Evolutionary conservation across 257 asterid species (phyloP), one percentile per base, ranked within the genome.

Genomic region (Solanum arcanum): DNA sequence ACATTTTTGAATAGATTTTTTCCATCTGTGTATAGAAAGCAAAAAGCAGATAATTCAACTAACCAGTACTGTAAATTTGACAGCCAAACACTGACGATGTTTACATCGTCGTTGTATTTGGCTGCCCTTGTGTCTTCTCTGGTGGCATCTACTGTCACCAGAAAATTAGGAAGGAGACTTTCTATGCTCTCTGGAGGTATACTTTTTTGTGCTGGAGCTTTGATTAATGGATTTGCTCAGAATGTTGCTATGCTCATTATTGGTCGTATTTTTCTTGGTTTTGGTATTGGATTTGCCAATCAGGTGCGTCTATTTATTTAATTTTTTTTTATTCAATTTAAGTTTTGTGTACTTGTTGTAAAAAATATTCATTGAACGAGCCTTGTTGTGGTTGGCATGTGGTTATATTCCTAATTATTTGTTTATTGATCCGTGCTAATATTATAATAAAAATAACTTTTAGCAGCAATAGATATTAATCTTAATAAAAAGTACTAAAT

Each of bases 231-330:
- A 21, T 90, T 93, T 10, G 98, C 99, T 2, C 82, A 88, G 23
- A 86, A 49, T 11, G 94, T 96, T 21, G 90, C 93, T 93, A 96
- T 96, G 99, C 87, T 96, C 12, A 94, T 94, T 29, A 89, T 93
- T 31, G 99, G 99, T 35, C 98, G 99, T 49, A 86, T 96, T 84
- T 87, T 96, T 9, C 96, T 96, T 9, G 99, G 99, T 84, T 92
- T 93, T 13, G 99, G 99, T 49, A 93, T 96, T 42, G 99, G 99
- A 21, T 96, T 96, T 18, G 98, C 99, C 69, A 95, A 94, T 92
- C 99, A 96, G 98, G 99, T 93, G 87, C 16, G 11, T 35, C 0
- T 49, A 16, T 76, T 20, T 35, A 12, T 20, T 83, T 49, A 25
- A 33, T 33, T 33, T 27, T 60, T n/a, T n/a, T n/a, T n/a, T n/a